Base-by-base conservation (phyloP, 192 early-diverging fungal genomes). In the Paraglomus brasilianum region DNA sequence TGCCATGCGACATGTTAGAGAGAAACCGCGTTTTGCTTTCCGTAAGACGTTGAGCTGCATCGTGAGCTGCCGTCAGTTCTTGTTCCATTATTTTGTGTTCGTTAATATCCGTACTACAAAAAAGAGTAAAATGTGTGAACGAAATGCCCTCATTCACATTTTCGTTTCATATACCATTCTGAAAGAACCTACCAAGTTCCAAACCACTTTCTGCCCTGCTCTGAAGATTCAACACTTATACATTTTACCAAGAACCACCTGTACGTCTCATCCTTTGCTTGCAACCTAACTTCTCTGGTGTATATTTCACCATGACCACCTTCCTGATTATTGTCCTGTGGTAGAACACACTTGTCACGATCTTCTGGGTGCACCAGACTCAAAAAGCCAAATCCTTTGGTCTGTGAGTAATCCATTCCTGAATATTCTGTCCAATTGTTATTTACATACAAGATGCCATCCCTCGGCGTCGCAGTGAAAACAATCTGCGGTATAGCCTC, bases 1-100 rank as follows among this genome's bases (percentile, higher is more conserved):
- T 77, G 80, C 79, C 84, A 61, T 85, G 84, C 5, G 84, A 85
- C 84, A 85, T 85, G 47, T 85, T 85, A 14, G 84, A 85, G 51
- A 85, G 52, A 58, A 85, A 85, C 1, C 82, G 78, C 11, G 84
- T 85, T 48, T 85, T 85, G 75, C 84, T 85, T 59, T 85, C 84
- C 2, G 84, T 85, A 8, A 81, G 83, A 64, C 79, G 83, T 70
- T 83, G 80, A 10, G 84, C 84, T 2, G 81, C 84, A 71, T 82
- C 80, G 57, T 85, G 81, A 8, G 84, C 84, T 58, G 83, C 84
- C 43, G 83, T 80, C 21, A 85, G 68, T 64, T 81, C 82, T 48
- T 85, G 80, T 49, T 85, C 84, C 21, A 85, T 48, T 30, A 82
- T 45, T 56, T 85, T 85, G 14, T 85, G 84, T 71, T 85, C 81